Conservation (phyloP, 2,329 filamentous ascomycete species). For the Calonectria honghensis region DNA sequence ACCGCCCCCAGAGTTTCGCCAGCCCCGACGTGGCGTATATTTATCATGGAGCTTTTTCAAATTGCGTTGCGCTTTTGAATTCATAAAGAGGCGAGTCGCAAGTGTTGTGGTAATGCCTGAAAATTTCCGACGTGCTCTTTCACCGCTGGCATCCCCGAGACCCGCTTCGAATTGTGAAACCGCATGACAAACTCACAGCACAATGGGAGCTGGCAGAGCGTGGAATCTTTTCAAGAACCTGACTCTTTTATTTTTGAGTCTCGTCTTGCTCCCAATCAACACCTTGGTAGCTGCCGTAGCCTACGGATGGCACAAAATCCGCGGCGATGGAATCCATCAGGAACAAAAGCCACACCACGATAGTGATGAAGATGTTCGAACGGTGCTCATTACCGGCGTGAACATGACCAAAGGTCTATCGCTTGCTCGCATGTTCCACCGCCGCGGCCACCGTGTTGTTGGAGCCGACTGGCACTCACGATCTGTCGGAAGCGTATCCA, state of each 20-base stretch:
- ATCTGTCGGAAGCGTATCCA: conserved; percentile 75
- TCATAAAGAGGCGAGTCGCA: conserved; percentile 8
- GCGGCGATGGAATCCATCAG: neutral
- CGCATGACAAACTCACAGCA: too few relatives aligned
- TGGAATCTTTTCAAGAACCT: conserved; percentile 53
- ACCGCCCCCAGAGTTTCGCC: neutral
- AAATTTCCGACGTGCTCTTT: neutral
- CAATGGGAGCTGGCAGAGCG: neutral
- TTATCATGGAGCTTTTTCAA: neutral
- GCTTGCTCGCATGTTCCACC: conserved; percentile 79
- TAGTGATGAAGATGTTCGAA: conserved; percentile 56
- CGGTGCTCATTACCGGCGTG: conserved; percentile 82
- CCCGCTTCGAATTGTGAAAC: neutral
- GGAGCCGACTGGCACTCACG: conserved; percentile 78
- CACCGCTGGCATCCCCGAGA: neutral
- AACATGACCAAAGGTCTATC: conserved; percentile 82
- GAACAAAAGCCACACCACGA: neutral
- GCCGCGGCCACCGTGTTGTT: conserved; percentile 80
- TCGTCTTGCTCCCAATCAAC: conserved; percentile 69
- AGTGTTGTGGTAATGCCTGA: too few relatives aligned
- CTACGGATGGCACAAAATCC: conserved; percentile 30
- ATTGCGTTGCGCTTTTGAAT: neutral
- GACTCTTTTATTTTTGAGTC: conserved; percentile 53
- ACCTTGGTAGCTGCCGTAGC: conserved; percentile 63
- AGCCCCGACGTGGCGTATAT: neutral